These are phyloP conservation scores for Paracoccidioides lutzii DNA, from an alignment of 2,329 filamentous ascomycete genomes.

Conservation along the genomic window DNA sequence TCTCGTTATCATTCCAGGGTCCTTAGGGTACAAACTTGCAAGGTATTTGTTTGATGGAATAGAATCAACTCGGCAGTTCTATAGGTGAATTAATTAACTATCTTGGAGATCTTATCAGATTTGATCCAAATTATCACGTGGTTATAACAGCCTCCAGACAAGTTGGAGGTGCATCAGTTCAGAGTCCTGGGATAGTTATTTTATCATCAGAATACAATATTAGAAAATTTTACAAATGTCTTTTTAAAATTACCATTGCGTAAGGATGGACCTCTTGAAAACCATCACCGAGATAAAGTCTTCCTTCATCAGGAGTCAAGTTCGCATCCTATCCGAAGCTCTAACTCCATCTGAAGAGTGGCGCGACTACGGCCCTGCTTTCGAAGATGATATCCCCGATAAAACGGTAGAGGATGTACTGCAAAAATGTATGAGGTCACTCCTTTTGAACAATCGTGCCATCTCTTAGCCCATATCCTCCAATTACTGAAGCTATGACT, in stretches of 20 bases:
- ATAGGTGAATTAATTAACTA: not conserved
- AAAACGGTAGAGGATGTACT: slow-evolving; percentile 39
- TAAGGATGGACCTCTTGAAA: slow-evolving; percentile 25
- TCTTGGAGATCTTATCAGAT: not conserved
- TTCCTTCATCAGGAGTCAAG: slow-evolving; percentile 38
- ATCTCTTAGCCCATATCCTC: not conserved
- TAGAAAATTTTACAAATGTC: not conserved
- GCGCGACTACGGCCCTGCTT: slow-evolving; percentile 23
- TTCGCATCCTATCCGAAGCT: slow-evolving; percentile 39
- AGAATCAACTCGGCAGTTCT: not conserved
- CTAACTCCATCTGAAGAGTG: slow-evolving; percentile 37
- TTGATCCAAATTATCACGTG: not conserved
- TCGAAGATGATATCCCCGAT: slow-evolving; percentile 34
- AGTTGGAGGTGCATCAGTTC: not conserved
- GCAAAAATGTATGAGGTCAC: slow-evolving; percentile 32
- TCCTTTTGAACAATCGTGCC: not conserved
- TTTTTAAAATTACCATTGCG: not conserved
- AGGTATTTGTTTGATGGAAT: not conserved
- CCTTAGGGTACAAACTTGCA: not conserved
- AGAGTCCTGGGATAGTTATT: too few species aligned
- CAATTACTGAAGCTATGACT: not conserved
- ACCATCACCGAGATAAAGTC: slow-evolving; percentile 41
- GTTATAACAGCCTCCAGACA: not conserved
- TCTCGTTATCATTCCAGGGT: not conserved
- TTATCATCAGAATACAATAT: not conserved